phyloP scores from a whole-genome alignment of 176 grass and related monocot species.

The Poa annua region DNA sequence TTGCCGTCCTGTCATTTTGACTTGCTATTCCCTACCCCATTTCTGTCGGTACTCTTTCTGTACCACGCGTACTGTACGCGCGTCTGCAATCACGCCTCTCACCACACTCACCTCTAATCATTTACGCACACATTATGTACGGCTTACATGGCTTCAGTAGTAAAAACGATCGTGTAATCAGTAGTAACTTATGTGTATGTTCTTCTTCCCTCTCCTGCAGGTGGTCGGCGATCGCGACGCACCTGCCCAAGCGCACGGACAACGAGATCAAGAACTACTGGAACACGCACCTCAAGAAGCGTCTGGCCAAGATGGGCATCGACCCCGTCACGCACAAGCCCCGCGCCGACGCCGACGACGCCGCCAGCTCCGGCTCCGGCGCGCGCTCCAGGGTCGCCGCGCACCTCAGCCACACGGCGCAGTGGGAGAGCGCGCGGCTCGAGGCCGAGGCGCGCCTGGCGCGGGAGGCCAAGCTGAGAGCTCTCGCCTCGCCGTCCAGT shows the following conservation, averaged over 20 bases:
- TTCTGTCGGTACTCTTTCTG: not conserved
- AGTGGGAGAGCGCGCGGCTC: constrained; percentile 84
- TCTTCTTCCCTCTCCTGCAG: constrained; percentile 24
- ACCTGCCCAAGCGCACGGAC: constrained; percentile 77
- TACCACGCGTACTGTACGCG: not conserved
- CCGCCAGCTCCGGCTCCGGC: not conserved
- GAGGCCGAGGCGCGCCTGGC: constrained; percentile 34
- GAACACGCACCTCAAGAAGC: constrained; percentile 90
- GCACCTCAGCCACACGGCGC: constrained; percentile 85
- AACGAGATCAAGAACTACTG: constrained; percentile 96
- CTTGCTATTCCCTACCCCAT: constrained; percentile 35
- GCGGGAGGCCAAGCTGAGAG: not conserved
- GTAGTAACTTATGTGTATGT: not conserved
- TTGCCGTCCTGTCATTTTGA: constrained; percentile 42
- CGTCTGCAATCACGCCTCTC: constrained; percentile 14
- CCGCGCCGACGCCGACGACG: not conserved
- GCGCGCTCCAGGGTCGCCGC: constrained; percentile 47
- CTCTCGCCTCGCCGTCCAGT: not conserved
- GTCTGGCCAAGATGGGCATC: constrained; percentile 81
- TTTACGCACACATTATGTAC: not conserved
- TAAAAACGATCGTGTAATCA: not conserved
- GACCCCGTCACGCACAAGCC: constrained; percentile 81
- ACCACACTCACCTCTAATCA: constrained; percentile 49
- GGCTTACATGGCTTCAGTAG: not conserved
- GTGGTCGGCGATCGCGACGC: constrained; percentile 82